These are phyloP conservation scores for Mortierella sp. DNA, from an alignment of 371 early-diverging fungal species.

Conservation along the genomic window DNA sequence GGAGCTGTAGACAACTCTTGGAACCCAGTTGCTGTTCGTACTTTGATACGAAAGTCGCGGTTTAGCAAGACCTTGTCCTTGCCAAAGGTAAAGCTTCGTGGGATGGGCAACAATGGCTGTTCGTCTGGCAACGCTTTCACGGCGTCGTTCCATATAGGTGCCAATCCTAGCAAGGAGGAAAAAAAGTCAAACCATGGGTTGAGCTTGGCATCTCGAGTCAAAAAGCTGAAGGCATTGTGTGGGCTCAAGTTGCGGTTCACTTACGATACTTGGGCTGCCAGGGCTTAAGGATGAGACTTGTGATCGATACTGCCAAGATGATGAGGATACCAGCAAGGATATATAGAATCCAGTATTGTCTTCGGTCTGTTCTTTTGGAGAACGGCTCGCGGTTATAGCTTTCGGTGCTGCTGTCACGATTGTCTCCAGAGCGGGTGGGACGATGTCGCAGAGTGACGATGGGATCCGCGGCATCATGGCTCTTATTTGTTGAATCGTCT, in stretches of 20 bases:
- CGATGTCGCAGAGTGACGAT: no score
- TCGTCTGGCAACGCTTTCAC: constrained; percentile 35
- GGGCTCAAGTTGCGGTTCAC: no score
- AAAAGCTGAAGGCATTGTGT: not conserved
- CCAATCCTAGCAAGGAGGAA: constrained; percentile 9
- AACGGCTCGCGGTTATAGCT: not conserved
- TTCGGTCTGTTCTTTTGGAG: constrained; percentile 10
- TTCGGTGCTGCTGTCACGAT: not conserved
- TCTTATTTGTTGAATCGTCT: no score
- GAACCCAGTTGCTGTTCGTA: constrained; percentile 6
- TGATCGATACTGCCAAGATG: not conserved
- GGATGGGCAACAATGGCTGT: constrained; percentile 48
- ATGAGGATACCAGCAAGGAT: constrained; percentile 5
- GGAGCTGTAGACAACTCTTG: not conserved
- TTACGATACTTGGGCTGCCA: constrained; percentile 24
- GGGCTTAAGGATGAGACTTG: constrained; percentile 18
- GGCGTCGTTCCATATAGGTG: constrained; percentile 30
- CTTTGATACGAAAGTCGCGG: constrained; percentile 25
- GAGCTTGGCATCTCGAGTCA: not conserved
- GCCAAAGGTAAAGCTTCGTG: constrained; percentile 29
- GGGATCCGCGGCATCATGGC: no score
- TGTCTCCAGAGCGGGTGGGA: not conserved
- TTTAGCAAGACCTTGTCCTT: constrained; percentile 19
- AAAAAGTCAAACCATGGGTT: not conserved
- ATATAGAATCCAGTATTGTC: constrained; percentile 23